Evolutionary conservation across 2,329 filamentous ascomycete species (phyloP), one percentile per base, ranked within the genome.

Genomic region (Monosporascus sp.): DNA sequence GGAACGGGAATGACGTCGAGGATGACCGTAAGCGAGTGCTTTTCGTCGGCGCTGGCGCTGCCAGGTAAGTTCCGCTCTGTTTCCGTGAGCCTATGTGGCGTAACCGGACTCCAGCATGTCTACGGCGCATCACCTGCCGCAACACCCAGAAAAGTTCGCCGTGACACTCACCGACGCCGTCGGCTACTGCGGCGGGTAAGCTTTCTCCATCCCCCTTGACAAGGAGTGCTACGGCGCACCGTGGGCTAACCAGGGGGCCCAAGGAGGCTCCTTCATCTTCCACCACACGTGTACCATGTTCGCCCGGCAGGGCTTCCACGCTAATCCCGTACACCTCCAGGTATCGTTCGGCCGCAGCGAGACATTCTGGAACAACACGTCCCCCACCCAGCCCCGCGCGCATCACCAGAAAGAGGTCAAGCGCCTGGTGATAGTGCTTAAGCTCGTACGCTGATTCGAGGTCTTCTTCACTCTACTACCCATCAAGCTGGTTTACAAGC

Each of bases 171-270:
- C 82, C 54, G 79, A 81, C 52, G 77, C 79, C 2, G 76, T 78
- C 7, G 72, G 80, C 61, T 82, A 82, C 62, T 84, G 81, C 61
- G 82, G 82, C 52, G 82, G 82, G 0, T 82, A 86, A 63, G 82
- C 82, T 1, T 85, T 83, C 65, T 84, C 81, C 4, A 83, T 85
- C 45, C 77, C 78, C 17, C 65, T 86, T 17, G 77, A 85, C 60
- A 80, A 82, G 62, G 68, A 78, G 37, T 77, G 75, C 44, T 74
- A 83, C 62, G 81, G 81, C n/a, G 80, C 81, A 3, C 77, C 75
- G 52, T 85, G 81, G 81, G 73, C 82, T 59, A 85, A 85, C 60
- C 81, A 85, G 58, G 82, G 82, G 49, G 82, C 82, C 1, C 79
- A 83, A 56, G 79, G 80, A 45, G 80, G 79, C 38, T 79, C 76